Conservation (phyloP, 2,329 filamentous ascomycete genomes). For the Pseudogymnoascus sp. region DNA sequence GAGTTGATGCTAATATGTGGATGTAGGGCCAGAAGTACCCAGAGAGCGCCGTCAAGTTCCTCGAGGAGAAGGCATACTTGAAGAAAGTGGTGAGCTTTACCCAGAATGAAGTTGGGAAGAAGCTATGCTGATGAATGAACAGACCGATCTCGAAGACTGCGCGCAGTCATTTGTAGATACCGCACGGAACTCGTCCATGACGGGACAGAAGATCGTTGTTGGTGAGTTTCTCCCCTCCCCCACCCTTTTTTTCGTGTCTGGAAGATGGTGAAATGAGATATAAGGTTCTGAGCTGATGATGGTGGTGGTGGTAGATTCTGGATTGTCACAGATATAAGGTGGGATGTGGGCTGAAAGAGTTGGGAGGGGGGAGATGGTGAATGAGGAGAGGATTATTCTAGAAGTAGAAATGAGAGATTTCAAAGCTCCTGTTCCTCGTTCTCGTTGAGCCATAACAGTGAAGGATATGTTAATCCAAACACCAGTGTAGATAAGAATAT, state of each 20-base stretch:
- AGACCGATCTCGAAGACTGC: conserved; percentile 44
- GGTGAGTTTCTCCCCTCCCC: conserved; percentile 19
- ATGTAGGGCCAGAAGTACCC: conserved; percentile 43
- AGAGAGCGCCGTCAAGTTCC: conserved; percentile 39
- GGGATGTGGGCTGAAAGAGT: background rate
- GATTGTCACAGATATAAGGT: background rate
- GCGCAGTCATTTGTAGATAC: conserved; percentile 46
- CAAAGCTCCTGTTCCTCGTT: too few species aligned
- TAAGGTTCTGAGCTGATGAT: background rate
- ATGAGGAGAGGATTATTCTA: background rate
- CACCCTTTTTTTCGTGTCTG: too few species aligned
- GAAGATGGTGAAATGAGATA: background rate
- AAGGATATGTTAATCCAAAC: background rate
- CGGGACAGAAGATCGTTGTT: conserved; percentile 27
- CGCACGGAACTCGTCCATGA: conserved; percentile 38
- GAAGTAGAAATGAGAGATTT: background rate
- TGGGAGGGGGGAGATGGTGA: background rate
- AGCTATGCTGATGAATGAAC: conserved; percentile 11
- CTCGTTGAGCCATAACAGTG: too few species aligned
- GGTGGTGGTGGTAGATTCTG: background rate
- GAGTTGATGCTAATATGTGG: background rate
- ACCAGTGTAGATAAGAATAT: too few species aligned
- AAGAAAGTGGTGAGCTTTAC: conserved; percentile 42
- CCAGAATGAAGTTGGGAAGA: background rate
- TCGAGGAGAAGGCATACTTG: conserved; percentile 43